Base-by-base conservation (phyloP, 176 grass and related monocot species). In the Calamus simplicifolius region DNA sequence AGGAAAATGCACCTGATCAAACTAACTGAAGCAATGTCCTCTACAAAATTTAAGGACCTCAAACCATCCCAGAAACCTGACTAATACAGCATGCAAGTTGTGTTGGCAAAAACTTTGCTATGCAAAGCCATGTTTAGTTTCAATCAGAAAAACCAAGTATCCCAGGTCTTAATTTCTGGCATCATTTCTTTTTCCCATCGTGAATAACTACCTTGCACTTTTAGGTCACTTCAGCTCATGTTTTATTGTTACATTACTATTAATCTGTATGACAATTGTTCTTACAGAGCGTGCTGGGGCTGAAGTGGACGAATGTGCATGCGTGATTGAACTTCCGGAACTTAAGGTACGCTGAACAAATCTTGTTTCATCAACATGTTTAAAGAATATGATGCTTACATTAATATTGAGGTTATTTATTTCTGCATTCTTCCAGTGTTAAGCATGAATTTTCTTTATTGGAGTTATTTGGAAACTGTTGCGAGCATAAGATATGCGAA, bases 221-320 rank as follows among this genome's bases (percentile, higher is more conserved):
- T 66, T 16, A 66, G 50, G 48, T 31, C 35, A 27, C n/a, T 71
- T 15, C 16, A 66, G 19, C 18, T 12, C 38, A 72, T 48, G 4
- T 51, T 43, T 43, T 2, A 7, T 43, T 43, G 35, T 43, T 43
- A 13, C 8, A 43, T 8, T 8, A 43, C 35, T 6, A 12, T 43
- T 43, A 35, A 43, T 43, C 7, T 3, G 0, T 43, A 43, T 13
- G 35, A 7, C 35, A 43, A 13, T 61, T 16, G 43, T 61, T 18
- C 7, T 27, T 10, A 16, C 61, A 86, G 83, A 86, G 69, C 77
- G 77, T 51, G 83, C 31, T 19, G 83, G 83, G 23, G 83, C 77
- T 56, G 77, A 86, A 67, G 83, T 86, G 17, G 73, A 81, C 26
- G 83, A 86, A 59, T 86, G 83, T 70, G 83, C 83, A 26, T 86